These are phyloP conservation scores for Sphaerosporella brunnea DNA, from an alignment of 495 filamentous ascomycete species.

Conservation along the genomic window DNA sequence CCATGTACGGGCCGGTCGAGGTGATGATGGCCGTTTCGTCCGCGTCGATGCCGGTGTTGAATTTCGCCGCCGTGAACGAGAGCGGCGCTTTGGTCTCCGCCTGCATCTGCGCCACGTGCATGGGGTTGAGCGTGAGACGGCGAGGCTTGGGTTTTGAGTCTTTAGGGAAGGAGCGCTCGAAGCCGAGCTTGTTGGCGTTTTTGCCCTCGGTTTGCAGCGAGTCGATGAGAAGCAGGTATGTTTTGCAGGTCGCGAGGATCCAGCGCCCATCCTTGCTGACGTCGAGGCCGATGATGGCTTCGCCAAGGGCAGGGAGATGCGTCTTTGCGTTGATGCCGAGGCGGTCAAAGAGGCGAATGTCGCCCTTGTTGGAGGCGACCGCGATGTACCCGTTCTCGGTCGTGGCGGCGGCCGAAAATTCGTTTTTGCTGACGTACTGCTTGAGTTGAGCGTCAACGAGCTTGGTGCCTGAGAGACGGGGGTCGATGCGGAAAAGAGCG, in stretches of 20 bases:
- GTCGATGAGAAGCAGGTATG: constrained; percentile 87
- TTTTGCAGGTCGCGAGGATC: constrained; percentile 86
- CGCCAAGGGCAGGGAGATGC: constrained; percentile 84
- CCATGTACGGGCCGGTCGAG: constrained; percentile 90
- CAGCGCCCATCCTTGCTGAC: constrained; percentile 88
- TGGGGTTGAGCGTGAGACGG: constrained; percentile 68
- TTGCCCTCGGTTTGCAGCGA: constrained; percentile 79
- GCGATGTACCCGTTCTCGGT: constrained; percentile 93
- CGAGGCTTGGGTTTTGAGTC: constrained; percentile 86
- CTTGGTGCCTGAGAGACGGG: constrained; percentile 76
- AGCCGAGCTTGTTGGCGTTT: constrained; percentile 93
- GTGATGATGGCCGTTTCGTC: constrained; percentile 86
- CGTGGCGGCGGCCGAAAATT: constrained; percentile 83
- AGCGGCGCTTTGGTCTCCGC: constrained; percentile 78
- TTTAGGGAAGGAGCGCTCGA: constrained; percentile 82
- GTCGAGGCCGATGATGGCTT: constrained; percentile 86
- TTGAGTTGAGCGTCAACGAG: constrained; percentile 84
- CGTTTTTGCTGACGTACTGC: constrained; percentile 89
- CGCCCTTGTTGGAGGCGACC: constrained; percentile 91
- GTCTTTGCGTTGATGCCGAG: constrained; percentile 96
- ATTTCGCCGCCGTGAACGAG: constrained; percentile 75
- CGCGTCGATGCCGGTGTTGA: constrained; percentile 72
- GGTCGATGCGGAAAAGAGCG: constrained; percentile 84
- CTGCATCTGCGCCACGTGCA: constrained; percentile 90
- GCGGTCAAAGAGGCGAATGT: constrained; percentile 90